A percentile compares a stretch with the other conserved stretches of the same genome.
Conservation (phyloP, 805 yeast genomes). For the Metschnikowia drakensbergensis region DNA sequence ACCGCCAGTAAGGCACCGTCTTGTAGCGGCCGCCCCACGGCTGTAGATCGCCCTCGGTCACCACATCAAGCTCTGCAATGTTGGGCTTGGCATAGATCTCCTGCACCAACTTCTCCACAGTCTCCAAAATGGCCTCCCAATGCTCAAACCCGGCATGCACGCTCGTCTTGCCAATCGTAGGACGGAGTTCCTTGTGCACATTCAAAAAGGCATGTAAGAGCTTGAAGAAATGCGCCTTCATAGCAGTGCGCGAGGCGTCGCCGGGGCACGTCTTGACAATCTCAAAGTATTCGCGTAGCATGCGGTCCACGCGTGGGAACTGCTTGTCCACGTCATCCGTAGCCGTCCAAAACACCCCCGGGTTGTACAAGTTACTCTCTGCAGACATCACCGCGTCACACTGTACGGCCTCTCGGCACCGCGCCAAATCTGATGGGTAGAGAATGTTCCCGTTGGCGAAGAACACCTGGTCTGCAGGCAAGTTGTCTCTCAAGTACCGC, state of each 20-base stretch:
- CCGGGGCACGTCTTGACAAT: constrained; percentile 62
- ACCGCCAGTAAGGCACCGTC: constrained; percentile 88
- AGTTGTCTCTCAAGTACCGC: constrained; percentile 68
- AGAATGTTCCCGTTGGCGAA: constrained; percentile 94
- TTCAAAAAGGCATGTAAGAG: constrained; percentile 76
- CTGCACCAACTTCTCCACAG: constrained; percentile 65
- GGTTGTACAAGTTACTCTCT: constrained; percentile 90
- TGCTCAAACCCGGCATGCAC: constrained; percentile 35
- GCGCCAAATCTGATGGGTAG: constrained; percentile 75
- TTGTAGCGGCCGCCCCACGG: constrained; percentile 81
- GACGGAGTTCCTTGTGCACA: constrained; percentile 72
- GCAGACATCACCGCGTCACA: constrained; percentile 98
- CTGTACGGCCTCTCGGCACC: constrained; percentile 58
- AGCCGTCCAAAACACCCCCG: constrained; percentile 75
- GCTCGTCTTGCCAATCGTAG: constrained; percentile 56
- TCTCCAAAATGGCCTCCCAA: constrained; percentile 51
- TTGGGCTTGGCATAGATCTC: constrained; percentile 50
- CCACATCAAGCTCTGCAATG: constrained; percentile 53
- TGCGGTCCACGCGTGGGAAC: constrained; percentile 80
- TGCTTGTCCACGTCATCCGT: constrained; percentile 53
- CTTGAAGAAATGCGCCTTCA: constrained; percentile 92
- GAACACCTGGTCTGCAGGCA: constrained; percentile 77
- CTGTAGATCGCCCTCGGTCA: constrained; percentile 51
- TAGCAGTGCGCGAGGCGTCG: constrained; percentile 72
- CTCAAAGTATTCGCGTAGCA: constrained; percentile 84